A percentile compares a stretch with the other conserved stretches of the same genome.
Evolutionary conservation across 1,139 yeast genomes (phyloP).

Genomic region (Saccharomyces hybrid): DNA sequence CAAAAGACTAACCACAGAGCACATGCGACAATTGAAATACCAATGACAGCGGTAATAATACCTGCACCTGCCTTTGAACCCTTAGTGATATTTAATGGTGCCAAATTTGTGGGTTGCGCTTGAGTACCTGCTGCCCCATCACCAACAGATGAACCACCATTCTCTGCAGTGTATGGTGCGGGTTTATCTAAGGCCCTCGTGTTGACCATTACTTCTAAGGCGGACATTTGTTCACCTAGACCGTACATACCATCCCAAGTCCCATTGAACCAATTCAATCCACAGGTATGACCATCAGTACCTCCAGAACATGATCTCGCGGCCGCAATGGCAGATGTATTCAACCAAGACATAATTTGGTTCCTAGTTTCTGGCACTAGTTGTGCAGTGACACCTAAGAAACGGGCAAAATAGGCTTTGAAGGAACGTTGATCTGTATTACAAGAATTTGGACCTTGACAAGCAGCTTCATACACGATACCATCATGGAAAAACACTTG

Average conservation of each 20-base stretch:
- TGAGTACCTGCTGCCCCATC: slow-evolving; percentile 53
- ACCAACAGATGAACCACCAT: slow-evolving; percentile 58
- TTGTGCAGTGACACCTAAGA: slow-evolving; percentile 65
- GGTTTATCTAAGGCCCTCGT: slow-evolving; percentile 46
- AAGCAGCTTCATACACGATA: slow-evolving; percentile 73
- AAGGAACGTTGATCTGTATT: slow-evolving; percentile 87
- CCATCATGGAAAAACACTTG: slow-evolving; percentile 49
- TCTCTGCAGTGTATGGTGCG: slow-evolving; percentile 48
- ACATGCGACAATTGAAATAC: slow-evolving; percentile 54
- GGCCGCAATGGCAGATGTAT: slow-evolving; percentile 67
- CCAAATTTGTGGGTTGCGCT: slow-evolving; percentile 31
- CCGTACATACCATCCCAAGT: slow-evolving; percentile 82
- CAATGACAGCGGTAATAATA: slow-evolving; percentile 68
- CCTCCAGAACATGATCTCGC: slow-evolving; percentile 84
- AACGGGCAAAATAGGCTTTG: slow-evolving; percentile 72
- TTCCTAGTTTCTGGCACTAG: slow-evolving; percentile 58
- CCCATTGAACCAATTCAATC: slow-evolving; percentile 61
- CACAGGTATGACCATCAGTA: slow-evolving; percentile 82
- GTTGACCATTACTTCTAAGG: slow-evolving; percentile 69
- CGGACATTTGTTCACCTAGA: slow-evolving; percentile 90
- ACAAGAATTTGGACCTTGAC: slow-evolving; percentile 59
- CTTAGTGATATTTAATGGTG: slow-evolving; percentile 43
- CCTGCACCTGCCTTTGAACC: slow-evolving; percentile 88
- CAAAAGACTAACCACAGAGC: slow-evolving; percentile 66
- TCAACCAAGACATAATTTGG: slow-evolving; percentile 44